Conservation (phyloP, 1,139 yeast species). For the Hansenula sp. region DNA sequence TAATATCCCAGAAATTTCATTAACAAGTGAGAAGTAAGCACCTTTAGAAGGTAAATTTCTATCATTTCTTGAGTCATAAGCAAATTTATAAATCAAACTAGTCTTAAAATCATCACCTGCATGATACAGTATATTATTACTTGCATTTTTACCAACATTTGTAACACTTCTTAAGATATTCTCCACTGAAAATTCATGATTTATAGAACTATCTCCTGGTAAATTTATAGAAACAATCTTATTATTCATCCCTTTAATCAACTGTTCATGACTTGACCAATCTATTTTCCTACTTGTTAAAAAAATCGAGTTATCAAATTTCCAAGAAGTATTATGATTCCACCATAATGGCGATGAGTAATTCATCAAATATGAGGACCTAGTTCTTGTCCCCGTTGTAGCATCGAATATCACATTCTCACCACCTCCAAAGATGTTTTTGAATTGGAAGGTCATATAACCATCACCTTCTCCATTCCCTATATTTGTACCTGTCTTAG, state of each 20-base stretch:
- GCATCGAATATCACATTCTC: slow-evolving; percentile 78
- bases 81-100: slow-evolving; percentile 46
- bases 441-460: slow-evolving; percentile 69
- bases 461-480: slow-evolving; percentile 98
- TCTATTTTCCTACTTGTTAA: slow-evolving; percentile 63
- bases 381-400: slow-evolving; percentile 73
- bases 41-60: slow-evolving; percentile 59
- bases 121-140: slow-evolving; percentile 30
- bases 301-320: slow-evolving; percentile 51
- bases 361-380: slow-evolving; percentile 65
- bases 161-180: slow-evolving; percentile 59
- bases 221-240: slow-evolving; percentile 33
- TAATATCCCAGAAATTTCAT: slow-evolving; percentile 54
- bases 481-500: slow-evolving; percentile 89
- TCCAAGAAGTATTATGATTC: slow-evolving; percentile 44
- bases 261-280: slow-evolving; percentile 63
- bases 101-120: slow-evolving; percentile 65
- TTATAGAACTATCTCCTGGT: slow-evolving; percentile 21
- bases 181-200: slow-evolving; percentile 65
- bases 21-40: slow-evolving; percentile 41
- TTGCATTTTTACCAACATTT: slow-evolving; percentile 29
- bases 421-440: slow-evolving; percentile 86
- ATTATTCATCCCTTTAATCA: slow-evolving; percentile 53
- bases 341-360: slow-evolving; percentile 51
- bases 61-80: slow-evolving; percentile 57